Evolutionary conservation across 495 filamentous ascomycete genomes (phyloP), one percentile per base, ranked within the genome.

Genomic region (Podospora appendiculata): DNA sequence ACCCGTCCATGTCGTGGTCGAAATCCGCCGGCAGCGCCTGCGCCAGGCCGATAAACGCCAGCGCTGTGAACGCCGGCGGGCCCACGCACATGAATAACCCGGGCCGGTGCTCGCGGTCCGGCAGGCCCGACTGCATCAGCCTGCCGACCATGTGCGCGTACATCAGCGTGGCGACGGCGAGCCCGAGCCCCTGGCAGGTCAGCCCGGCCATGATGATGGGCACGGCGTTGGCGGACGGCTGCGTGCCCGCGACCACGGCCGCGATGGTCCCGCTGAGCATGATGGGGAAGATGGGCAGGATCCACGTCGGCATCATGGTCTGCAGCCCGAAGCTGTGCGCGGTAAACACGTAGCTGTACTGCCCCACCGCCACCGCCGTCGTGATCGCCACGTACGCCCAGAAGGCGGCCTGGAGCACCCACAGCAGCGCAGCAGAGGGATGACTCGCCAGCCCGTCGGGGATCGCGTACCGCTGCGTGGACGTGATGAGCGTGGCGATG

Each of bases 11-110:
- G 51, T 68, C 61, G 9, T 47, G 36, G 14, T 65, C 65, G 33
- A 68, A 68, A 25, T 76, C 62, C 7, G 71, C 57, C 3, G 68
- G 68, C 13, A 68, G 13, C 0, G 36, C 41, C 14, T 53, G 36
- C 0, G 65, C 57, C 55, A 66, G 39, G 1, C 65, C 64, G 9
- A 69, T 41, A 10, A 67, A 64, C 0, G 63, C 63, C 6, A 68
- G 32, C 11, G 59, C 65, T 0, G 85, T 88, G 68, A 88, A 90
- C 0, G 78, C 70, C 0, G 85, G 75, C 4, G 84, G 83, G 1
- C 80, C 85, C 5, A 88, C 84, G 32, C 81, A 82, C 59, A 89
- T 87, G 66, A 87, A 88, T 73, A 88, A 78, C 0, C 79, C 83
- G 0, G 81, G 78, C 16, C 83, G 64, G 63, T 55, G 79, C 65